Evolutionary conservation across 208 protist species (phyloP), one percentile per base, ranked within the genome.

Genomic region (Trypanosoma vivax): DNA sequence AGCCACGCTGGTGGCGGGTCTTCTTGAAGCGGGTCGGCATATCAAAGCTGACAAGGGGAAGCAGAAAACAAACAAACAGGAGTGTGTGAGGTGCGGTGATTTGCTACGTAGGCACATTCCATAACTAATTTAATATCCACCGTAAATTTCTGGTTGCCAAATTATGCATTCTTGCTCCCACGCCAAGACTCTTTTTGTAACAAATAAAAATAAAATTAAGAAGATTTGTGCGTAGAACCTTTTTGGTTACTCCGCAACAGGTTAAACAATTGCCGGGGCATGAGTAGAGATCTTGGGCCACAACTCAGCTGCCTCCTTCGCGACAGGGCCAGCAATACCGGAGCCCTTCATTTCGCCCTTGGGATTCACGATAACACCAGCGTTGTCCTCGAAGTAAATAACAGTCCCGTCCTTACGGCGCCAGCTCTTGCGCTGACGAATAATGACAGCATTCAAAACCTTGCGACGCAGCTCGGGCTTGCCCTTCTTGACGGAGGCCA

Each of bases 291-390:
- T 99, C 88, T 97, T 97, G 55, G 98, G 99, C 99, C 99, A 99
- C 40, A 99, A 83, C 58, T 99, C 99, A 31, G 98, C 98, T 80
- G 92, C 97, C 83, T 99, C 99, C 89, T 99, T 99, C 47, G 96
- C 97, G 41, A 99, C 97, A 56, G 98, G 99, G 24, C 98, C 98
- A 45, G 95, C 96, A 78, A 99, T 98, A 60, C 95, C 96, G 29
- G 98, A 99, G 52, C 98, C 96, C 93, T 99, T 99, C 89, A 99
- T 98, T 76, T 99, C 98, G 71, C 98, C 98, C 90, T 99, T 99
- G 51, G 92, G 92, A 88, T 99, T 99, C 40, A 99, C 97, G 61
- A 99, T 99, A 31, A 99, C 98, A 68, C 97, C 98, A 40, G 98
- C 98, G 76, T 99, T 99, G 80, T 99, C 98, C 84, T 99, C 98